These are phyloP conservation scores for Shiraia bambusicola DNA, from an alignment of 2,329 filamentous ascomycete genomes.

Conservation along the genomic window DNA sequence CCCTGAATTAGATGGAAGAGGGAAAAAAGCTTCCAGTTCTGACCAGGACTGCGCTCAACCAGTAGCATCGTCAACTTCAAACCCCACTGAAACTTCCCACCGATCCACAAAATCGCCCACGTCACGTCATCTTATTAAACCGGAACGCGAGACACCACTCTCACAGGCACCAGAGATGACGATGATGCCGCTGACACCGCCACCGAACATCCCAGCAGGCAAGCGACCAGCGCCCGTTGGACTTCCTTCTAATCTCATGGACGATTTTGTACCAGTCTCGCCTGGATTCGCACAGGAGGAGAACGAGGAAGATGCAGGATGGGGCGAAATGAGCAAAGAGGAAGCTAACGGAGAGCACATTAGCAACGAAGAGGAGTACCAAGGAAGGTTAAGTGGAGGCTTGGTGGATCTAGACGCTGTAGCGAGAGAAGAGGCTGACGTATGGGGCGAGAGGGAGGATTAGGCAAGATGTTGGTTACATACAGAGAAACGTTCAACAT, in stretches of 20 bases:
- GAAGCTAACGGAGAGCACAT: slow-evolving; percentile 18
- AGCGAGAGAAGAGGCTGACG: slow-evolving; percentile 39
- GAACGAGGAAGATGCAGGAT: slow-evolving; percentile 37
- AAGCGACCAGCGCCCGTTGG: slow-evolving; percentile 21
- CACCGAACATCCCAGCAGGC: slow-evolving; percentile 11
- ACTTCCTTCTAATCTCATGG: slow-evolving; percentile 38
- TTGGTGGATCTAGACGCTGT: slow-evolving; percentile 40
- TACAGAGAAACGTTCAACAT: background rate
- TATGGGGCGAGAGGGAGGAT: slow-evolving; percentile 39
- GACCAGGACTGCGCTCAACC: background rate
- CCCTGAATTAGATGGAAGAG: background rate
- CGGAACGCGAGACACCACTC: slow-evolving; percentile 10
- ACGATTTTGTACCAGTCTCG: slow-evolving; percentile 36
- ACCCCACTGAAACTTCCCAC: no score
- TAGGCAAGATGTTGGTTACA: background rate
- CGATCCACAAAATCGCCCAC: slow-evolving; percentile 7
- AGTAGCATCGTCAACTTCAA: no score
- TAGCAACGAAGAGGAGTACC: slow-evolving; percentile 16
- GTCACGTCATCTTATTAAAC: slow-evolving; percentile 5
- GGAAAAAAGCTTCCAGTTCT: slow-evolving; percentile 4
- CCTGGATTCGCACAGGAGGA: slow-evolving; percentile 19
- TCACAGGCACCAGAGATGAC: slow-evolving; percentile 31
- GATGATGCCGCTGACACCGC: slow-evolving; percentile 37
- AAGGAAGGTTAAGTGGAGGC: slow-evolving; percentile 11
- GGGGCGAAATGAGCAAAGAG: slow-evolving; percentile 35